Conservation (phyloP, 179 eudicot genomes). For the Beta corolliflora region DNA sequence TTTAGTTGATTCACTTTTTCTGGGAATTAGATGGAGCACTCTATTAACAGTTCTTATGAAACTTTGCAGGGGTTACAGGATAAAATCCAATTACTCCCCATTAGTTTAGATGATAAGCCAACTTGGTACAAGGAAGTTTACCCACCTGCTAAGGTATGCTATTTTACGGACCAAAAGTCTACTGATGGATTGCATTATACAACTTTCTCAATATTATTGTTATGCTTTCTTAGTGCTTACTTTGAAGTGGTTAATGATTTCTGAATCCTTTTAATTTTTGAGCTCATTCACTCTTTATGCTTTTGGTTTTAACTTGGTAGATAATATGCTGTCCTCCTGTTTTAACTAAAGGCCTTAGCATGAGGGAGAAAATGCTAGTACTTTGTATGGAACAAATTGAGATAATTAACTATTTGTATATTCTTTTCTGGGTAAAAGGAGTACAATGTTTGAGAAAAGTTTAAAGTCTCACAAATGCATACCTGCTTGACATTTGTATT, state of each 20-base stretch:
- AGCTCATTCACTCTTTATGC: neutral
- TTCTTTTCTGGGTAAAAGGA: neutral
- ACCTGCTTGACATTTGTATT: neutral
- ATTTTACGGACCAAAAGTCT: neutral
- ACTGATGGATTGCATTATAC: neutral
- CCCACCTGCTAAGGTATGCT: conserved; percentile 62
- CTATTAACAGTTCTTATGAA: too few relatives aligned
- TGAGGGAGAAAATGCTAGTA: neutral
- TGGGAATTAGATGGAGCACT: neutral
- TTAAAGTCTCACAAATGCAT: neutral
- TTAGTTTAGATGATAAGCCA: conserved; percentile 60
- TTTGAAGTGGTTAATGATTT: neutral
- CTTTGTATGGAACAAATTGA: neutral
- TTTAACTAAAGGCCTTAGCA: neutral
- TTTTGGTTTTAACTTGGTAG: neutral
- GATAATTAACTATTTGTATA: neutral
- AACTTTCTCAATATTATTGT: neutral
- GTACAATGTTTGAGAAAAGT: neutral
- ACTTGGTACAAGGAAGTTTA: conserved; percentile 82
- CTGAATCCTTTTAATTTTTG: neutral
- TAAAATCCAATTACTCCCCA: conserved; percentile 61
- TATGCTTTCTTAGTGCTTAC: neutral
- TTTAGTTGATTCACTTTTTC: neutral
- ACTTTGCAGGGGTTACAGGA: conserved; percentile 67
- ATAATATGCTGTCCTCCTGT: neutral